Percentiles rank a stretch among this genome's conserved stretches.
These are phyloP conservation scores for Malassezia globosa DNA, from an alignment of 1,284 basidiomycete genomes.

Conservation along the genomic window DNA sequence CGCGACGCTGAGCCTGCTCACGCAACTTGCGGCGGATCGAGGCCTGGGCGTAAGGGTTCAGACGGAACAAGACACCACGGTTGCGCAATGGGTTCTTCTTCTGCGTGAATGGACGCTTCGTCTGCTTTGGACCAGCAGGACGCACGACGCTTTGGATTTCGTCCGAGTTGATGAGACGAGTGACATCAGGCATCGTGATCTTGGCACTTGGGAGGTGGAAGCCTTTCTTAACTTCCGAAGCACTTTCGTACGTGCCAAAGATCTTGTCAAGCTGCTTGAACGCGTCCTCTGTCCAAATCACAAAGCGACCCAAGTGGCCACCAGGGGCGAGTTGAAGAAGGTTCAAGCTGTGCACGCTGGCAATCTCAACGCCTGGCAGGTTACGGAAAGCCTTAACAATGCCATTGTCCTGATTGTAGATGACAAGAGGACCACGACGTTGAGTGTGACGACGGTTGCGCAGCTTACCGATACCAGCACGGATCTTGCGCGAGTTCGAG, in stretches of 20 bases:
- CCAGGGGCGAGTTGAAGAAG: slow-evolving; percentile 98
- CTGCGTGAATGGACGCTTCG: slow-evolving; percentile 93
- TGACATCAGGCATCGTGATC: slow-evolving; percentile 93
- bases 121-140: slow-evolving; percentile 65
- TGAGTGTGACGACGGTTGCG: slow-evolving; percentile 94
- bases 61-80: slow-evolving; percentile 90
- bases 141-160: slow-evolving; percentile 65
- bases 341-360: slow-evolving; percentile 88
- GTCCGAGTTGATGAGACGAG: slow-evolving; percentile 79
- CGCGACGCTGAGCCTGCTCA: slow-evolving; percentile 35
- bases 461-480: slow-evolving; percentile 94
- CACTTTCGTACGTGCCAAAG: slow-evolving; percentile 82
- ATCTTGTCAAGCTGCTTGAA: slow-evolving; percentile 86
- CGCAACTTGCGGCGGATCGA: slow-evolving; percentile 41
- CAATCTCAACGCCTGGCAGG: slow-evolving; percentile 93
- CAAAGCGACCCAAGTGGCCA: slow-evolving; percentile 96
- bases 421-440: slow-evolving; percentile 90
- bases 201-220: slow-evolving; percentile 55
- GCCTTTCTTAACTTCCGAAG: slow-evolving; percentile 75
- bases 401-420: slow-evolving; percentile 96
- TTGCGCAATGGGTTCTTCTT: slow-evolving; percentile 94
- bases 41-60: slow-evolving; percentile 89
- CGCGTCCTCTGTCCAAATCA: slow-evolving; percentile 97
- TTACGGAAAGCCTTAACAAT: slow-evolving; percentile 98
- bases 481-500: slow-evolving; percentile 90